Conservation (phyloP, 202 grass and related monocot genomes). For the Bolboschoenoplectus hybrid region DNA sequence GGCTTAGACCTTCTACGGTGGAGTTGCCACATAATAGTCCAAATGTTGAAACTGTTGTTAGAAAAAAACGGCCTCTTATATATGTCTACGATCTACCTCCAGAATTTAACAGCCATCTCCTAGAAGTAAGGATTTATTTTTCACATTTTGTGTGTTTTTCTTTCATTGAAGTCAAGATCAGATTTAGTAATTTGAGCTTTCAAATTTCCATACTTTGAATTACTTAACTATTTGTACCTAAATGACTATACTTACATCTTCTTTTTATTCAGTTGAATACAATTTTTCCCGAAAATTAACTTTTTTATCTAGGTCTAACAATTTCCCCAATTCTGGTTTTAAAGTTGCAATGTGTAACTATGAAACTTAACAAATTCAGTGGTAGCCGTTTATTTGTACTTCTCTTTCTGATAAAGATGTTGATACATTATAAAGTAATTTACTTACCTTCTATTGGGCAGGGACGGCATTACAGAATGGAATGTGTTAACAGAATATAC, state of each 20-base stretch:
- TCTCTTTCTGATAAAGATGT: slow-evolving; percentile 11
- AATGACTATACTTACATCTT: not conserved
- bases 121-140: slow-evolving; percentile 68
- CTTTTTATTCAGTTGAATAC: not conserved
- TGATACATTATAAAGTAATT: slow-evolving; percentile 38
- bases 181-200: not conserved
- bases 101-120: slow-evolving; percentile 86
- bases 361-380: not conserved
- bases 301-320: not conserved
- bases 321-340: not conserved
- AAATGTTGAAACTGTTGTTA: slow-evolving; percentile 54
- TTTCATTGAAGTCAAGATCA: not conserved
- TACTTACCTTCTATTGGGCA: slow-evolving; percentile 42
- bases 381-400: not conserved
- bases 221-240: not conserved
- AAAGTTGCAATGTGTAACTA: not conserved
- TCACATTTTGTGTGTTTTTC: not conserved
- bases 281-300: not conserved
- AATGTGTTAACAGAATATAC: slow-evolving; percentile 97
- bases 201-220: not conserved
- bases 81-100: slow-evolving; percentile 98
- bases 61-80: slow-evolving; percentile 82
- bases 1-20: slow-evolving; percentile 52
- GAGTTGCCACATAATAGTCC: slow-evolving; percentile 29
- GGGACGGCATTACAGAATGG: slow-evolving; percentile 79